Base-by-base conservation (phyloP, 208 protist genomes). In the Strigomonas culicis region DNA sequence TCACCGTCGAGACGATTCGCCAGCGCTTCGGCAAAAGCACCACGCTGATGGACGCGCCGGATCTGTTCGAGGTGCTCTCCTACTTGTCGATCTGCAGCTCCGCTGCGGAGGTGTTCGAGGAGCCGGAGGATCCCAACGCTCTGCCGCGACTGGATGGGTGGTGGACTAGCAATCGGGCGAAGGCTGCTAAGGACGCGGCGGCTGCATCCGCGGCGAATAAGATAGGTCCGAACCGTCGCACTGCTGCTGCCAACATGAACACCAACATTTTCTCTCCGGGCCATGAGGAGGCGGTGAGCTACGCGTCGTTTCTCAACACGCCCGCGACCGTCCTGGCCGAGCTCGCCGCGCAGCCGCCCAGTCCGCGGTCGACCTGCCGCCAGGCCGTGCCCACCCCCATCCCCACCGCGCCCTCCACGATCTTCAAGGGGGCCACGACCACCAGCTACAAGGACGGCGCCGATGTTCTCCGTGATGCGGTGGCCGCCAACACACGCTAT, bases 61-160 rank as follows among this genome's bases (percentile, higher is more conserved):
- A 61, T 28, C n/a, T 63, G 41, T 51, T 41, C 15, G 36, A 46
- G 25, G 44, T 46, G 17, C 15, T 43, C 19, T 55, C 65, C 13
- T 75, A 66, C 58, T 8, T 59, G 31, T 47, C 50, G n/a, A 24
- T 67, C 21, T 39, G 34, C 21, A 61, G 57, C 34, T 43, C 57
- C 17, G 39, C 39, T 4, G 4, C 10, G 8, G 47, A 15, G 31
- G 32, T 50, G 13, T 43, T 61, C n/a, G 34, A 50, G 7, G 39
- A 24, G 21, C 47, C 43, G 51, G 39, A 47, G 2, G 39, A 53
- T 22, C 28, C 61, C 15, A 8, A 36, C n/a, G 41, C 34, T 21
- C 56, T 53, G n/a, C 39, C 39, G 15, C 39, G 11, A 17, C 39
- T 44, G 39, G 39, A 44, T 15, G 39, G 39, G 13, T 15, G 8